Evolutionary conservation across 108 stramenopile species (phyloP).

Genomic region (Cyclotella kingstonii): DNA sequence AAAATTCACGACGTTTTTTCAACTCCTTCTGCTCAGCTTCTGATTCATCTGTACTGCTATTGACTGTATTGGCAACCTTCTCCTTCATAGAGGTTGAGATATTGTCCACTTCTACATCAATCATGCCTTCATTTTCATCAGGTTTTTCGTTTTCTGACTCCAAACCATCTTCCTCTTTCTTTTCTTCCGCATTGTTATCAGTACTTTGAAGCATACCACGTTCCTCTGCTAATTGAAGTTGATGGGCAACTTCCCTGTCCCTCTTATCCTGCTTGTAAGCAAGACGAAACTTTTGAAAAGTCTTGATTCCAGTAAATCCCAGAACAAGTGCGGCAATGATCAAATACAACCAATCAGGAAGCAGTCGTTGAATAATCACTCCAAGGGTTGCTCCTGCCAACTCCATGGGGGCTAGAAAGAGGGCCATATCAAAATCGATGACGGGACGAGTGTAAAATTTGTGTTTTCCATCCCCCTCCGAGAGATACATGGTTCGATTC

Average conservation of each 20-base stretch:
- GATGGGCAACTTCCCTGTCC: background rate
- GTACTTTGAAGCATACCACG: too few species aligned
- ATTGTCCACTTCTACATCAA: background rate
- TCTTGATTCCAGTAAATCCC: slow-evolving; percentile 57
- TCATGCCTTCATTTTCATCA: background rate
- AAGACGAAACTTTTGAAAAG: slow-evolving; percentile 48
- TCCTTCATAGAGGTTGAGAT: slow-evolving; percentile 1
- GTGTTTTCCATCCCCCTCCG: slow-evolving; percentile 24
- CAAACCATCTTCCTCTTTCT: too few species aligned
- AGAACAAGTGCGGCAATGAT: slow-evolving; percentile 47
- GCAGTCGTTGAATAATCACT: slow-evolving; percentile 50
- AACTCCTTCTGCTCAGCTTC: too few species aligned
- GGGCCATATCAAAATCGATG: slow-evolving; percentile 65
- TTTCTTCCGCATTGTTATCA: too few species aligned
- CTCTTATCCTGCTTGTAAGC: slow-evolving; percentile 37
- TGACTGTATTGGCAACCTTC: background rate
- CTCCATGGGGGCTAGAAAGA: slow-evolving; percentile 72
- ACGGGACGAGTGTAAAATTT: slow-evolving; percentile 59
- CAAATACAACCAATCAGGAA: slow-evolving; percentile 66
- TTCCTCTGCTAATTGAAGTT: too few species aligned
- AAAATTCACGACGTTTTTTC: slow-evolving; percentile 19
- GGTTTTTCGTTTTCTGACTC: too few species aligned
- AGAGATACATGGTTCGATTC: slow-evolving; percentile 15
- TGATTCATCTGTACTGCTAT: slow-evolving; percentile 17
- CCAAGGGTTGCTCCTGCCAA: slow-evolving; percentile 73